A percentile compares a stretch with the other conserved stretches of the same genome.
phyloP scores from a whole-genome alignment of 768 basidiomycete genomes.

The Auricularia auricula-judae region DNA sequence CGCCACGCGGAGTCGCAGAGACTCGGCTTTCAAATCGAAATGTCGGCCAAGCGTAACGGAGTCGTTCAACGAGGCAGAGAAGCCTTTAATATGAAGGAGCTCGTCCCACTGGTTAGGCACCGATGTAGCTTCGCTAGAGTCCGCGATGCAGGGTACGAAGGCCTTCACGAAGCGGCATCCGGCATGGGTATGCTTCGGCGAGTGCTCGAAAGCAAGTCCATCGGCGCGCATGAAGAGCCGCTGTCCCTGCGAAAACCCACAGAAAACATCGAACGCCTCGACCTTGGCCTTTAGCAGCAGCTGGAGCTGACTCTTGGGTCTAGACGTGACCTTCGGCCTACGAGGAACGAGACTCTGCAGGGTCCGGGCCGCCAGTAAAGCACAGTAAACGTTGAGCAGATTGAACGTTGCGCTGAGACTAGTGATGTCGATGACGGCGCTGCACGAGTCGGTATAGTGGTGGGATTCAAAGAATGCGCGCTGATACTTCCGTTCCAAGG shows the following conservation, averaged over 20 bases:
- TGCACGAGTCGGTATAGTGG: slow-evolving; percentile 1
- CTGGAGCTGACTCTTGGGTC: slow-evolving; percentile 9
- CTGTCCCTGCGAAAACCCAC: slow-evolving; percentile 32
- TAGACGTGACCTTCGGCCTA: slow-evolving; percentile 14
- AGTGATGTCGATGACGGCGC: slow-evolving; percentile 5
- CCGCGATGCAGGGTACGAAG: slow-evolving; percentile 43
- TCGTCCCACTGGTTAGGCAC: slow-evolving; percentile 7
- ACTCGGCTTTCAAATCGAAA: slow-evolving; percentile 48
- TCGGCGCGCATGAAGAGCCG: slow-evolving; percentile 25
- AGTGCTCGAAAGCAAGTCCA: slow-evolving; percentile 21
- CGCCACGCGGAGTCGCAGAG: slow-evolving; percentile 68
- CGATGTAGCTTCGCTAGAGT: slow-evolving; percentile 53
- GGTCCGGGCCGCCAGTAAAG: slow-evolving; percentile 49
- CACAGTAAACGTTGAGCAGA: slow-evolving; percentile 54
- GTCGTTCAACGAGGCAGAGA: not conserved
- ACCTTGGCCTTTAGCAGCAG: slow-evolving; percentile 24
- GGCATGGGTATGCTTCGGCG: slow-evolving; percentile 15
- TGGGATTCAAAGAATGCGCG: slow-evolving; percentile 5
- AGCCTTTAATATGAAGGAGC: not conserved
- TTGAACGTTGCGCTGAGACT: slow-evolving; percentile 21
- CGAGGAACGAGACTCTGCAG: slow-evolving; percentile 28
- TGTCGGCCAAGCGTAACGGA: slow-evolving; percentile 16
- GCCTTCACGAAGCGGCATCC: slow-evolving; percentile 19
- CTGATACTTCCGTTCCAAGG: not conserved
- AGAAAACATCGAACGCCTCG: slow-evolving; percentile 36